Base-by-base conservation (phyloP, 176 grass and related monocot species). In the Cenchrus americanus region DNA sequence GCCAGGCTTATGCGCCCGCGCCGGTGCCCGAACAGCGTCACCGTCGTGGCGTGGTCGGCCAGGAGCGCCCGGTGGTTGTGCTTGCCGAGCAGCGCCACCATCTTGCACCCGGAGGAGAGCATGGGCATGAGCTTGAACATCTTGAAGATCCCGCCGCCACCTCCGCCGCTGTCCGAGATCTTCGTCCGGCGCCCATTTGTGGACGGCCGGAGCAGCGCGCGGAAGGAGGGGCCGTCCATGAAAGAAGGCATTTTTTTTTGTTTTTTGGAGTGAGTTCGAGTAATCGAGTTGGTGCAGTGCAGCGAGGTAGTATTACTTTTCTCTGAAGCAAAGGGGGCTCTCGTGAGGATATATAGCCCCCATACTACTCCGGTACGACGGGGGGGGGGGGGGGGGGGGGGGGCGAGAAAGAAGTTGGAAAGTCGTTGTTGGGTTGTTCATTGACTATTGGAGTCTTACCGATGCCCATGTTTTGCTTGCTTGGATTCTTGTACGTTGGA, bases 81-180 rank as follows among this genome's bases (percentile, higher is more conserved):
- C 86, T 85, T 69, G 26, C 88, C 92, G 0, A 97, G 84, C 60
- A 97, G 88, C 19, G 90, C 88, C 73, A 94, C 95, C 95, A 97
- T 93, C 87, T 97, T 97, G 92, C 95, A 97, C 10, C 95, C 95
- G 2, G 95, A 98, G 18, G 89, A 80, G 11, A 98, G 93, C 96
- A 98, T 95, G 5, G 96, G 96, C 48, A 95, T 82, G 32, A 98
- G 89, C 89, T 98, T 98, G 85, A 95, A 98, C 89, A 95, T 93
- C 83, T 88, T 89, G 22, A 98, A 98, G 83, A 98, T 78, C 2
- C 92, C 79, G 4, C 89, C 66, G 3, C 77, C 12, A 1, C 76
- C 18, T 10, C 47, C 47, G 10, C 57, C 71, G 62, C 70, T 70
- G 74, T 83, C 69, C 0, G 83, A 53, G 10, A 73, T 50, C 86